Evolutionary conservation across 2,329 filamentous ascomycete species (phyloP), one percentile per base, ranked within the genome.

Genomic region (Magnaporthiopsis poae): DNA sequence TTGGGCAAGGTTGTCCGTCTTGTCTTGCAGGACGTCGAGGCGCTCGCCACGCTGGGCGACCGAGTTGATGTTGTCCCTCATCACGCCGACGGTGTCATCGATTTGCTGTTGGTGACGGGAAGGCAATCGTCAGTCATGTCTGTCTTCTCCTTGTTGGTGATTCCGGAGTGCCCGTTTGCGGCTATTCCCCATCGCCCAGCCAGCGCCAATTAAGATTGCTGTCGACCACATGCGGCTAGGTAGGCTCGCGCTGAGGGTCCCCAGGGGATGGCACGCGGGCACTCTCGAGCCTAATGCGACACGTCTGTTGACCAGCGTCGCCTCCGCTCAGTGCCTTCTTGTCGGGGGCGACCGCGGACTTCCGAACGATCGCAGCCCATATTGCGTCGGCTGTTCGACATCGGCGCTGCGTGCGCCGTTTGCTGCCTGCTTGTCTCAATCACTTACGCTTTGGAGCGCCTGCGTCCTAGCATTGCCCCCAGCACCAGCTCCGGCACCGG

Each of bases 51-150:
- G 92, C 80, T 97, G 89, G 61, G 91, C 92, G 69, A 96, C 91
- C 80, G 95, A 96, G 83, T 93, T 92, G 84, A 99, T 96, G 82
- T 99, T 99, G 78, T 96, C 89, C 74, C 90, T 88, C 94, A 99
- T 97, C 71, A 95, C 91, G 75, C 89, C 89, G 74, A 97, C 92
- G 65, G 94, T 96, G 75, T 93, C 91, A 78, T 98, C 90, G 79
- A 99, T 96, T 96, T 98, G 90, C 95, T 99, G 77, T 25, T 52
- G 27, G 62, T 31, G 62, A n/a, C 27, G 13, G 52, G 9, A 9
- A n/a, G 5, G 46, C 18, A 25, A 31, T 33, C n/a, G 61, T 62
- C 36, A 64, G 62, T 21, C 25, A 11, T 11, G 36, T n/a, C 21
- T 21, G 7, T 56, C n/a, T 25, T 8, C 46, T 56, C 3, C 11